Base-by-base conservation (phyloP, 2,329 filamentous ascomycete species). In the Orbilia ellipsospora region DNA sequence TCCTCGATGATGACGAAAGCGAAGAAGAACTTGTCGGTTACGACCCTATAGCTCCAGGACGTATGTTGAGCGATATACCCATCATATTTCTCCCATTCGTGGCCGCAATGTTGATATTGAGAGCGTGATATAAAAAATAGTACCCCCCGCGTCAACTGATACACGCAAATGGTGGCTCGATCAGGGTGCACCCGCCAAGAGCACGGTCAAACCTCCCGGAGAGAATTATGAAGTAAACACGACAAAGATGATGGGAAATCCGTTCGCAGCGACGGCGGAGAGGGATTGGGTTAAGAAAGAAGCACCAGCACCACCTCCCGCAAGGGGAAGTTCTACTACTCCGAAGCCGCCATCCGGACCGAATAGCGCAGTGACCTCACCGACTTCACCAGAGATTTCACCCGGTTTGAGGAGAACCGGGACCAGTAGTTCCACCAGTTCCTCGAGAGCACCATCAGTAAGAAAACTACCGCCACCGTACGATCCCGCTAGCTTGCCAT, bases 11-110 rank as follows among this genome's bases (percentile, higher is more conserved):
- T 2, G 88, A 93, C 40, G 85, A 84, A n/a, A 86, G 88, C 61
- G 92, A 96, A 77, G 93, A 95, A 81, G 92, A 96, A 78, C 83
- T 93, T 15, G 88, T 92, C 51, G 91, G 90, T 0, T 94, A 95
- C 81, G 90, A 95, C 74, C 88, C 92, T 15, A 90, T 96, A 76
- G 91, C 94, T 80, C 91, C 92, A 5, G 92, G 92, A 0, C 85
- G 90, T 50, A 88, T 88, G 55, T 87, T 88, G 45, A 89, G 87
- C 81, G 88, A 88, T 45, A 87, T 85, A 74, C 80, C 78, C 36
- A 68, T 54, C 62, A 50, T 68, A 77, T 54, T 74, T 10, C 50
- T 50, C 36, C 77, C 56, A 63, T 76, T 60, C 51, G 63, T 77
- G 40, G 77, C 70, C 64, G 60, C 62, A 36, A 77, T 76, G 62